These are phyloP conservation scores for Davidsoniella eucalypti DNA, from an alignment of 2,329 filamentous ascomycete species.

Conservation along the genomic window DNA sequence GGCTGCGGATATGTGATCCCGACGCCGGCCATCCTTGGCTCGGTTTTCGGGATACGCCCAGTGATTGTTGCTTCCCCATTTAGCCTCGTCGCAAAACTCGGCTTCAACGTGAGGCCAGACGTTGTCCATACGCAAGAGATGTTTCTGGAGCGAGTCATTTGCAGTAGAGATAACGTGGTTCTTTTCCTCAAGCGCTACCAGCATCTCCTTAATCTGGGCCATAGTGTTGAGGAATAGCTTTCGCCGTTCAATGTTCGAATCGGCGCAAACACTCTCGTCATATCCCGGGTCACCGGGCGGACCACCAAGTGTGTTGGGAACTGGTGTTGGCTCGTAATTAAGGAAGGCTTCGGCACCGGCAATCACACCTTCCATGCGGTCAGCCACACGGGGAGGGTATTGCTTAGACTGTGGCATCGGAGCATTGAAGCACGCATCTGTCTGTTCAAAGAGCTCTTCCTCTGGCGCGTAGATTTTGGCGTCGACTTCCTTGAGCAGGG, in stretches of 20 bases:
- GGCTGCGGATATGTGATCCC: slow-evolving; percentile 66
- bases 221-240: slow-evolving; percentile 66
- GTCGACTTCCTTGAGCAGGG: slow-evolving; percentile 90
- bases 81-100: slow-evolving; percentile 88
- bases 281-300: slow-evolving; percentile 20
- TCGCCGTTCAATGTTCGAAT: slow-evolving; percentile 37
- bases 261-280: not conserved
- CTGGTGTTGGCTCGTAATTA: slow-evolving; percentile 17
- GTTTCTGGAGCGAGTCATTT: slow-evolving; percentile 73
- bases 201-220: slow-evolving; percentile 64
- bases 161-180: slow-evolving; percentile 91
- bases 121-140: slow-evolving; percentile 69
- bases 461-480: slow-evolving; percentile 87
- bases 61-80: slow-evolving; percentile 78
- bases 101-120: slow-evolving; percentile 73
- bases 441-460: slow-evolving; percentile 60
- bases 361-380: not conserved
- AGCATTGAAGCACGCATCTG: slow-evolving; percentile 43
- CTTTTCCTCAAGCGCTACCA: slow-evolving; percentile 89
- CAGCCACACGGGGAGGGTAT: slow-evolving; percentile 1
- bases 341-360: slow-evolving; percentile 10
- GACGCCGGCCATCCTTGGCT: slow-evolving; percentile 55
- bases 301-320: slow-evolving; percentile 24
- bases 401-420: slow-evolving; percentile 15
- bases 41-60: slow-evolving; percentile 92